Percentiles rank a stretch among this genome's conserved stretches.
Conservation (phyloP, 2,329 filamentous ascomycete species). For the Colletotrichum lupini region DNA sequence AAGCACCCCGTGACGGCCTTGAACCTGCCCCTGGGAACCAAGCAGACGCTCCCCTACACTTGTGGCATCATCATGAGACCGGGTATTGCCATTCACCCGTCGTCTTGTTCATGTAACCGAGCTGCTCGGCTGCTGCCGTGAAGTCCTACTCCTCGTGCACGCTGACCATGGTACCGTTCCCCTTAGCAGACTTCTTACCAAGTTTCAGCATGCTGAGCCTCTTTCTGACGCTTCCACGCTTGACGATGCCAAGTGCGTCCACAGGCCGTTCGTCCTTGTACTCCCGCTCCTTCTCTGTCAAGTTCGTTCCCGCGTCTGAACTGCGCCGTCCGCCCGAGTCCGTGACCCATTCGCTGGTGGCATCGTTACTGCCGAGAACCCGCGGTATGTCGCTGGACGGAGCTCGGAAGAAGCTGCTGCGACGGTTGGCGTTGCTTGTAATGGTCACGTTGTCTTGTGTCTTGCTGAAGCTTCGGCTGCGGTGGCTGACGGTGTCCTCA, state of each 20-base stretch:
- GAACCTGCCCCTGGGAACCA: background rate
- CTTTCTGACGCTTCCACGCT: conserved; percentile 77
- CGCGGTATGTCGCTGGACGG: conserved; percentile 45
- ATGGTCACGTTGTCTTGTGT: conserved; percentile 49
- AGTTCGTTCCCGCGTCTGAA: conserved; percentile 37
- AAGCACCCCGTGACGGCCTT: background rate
- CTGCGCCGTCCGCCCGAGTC: conserved; percentile 43
- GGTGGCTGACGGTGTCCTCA: conserved; percentile 44
- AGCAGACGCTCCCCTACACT: background rate
- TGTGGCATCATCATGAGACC: conserved; percentile 30
- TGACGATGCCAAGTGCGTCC: conserved; percentile 46
- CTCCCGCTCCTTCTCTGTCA: conserved; percentile 39
- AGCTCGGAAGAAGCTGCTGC: conserved; percentile 60
- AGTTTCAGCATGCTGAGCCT: conserved; percentile 82
- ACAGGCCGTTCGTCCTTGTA: conserved; percentile 42
- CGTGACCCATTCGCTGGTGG: conserved; percentile 45
- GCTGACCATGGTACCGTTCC: conserved; percentile 61
- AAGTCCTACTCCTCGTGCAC: conserved; percentile 64
- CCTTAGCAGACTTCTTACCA: conserved; percentile 74
- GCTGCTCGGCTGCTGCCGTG: conserved; percentile 28
- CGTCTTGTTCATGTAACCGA: conserved; percentile 36
- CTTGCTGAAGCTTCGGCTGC: conserved; percentile 39
- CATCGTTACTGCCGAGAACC: conserved; percentile 22
- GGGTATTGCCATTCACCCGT: conserved; percentile 38
- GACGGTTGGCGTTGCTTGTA: conserved; percentile 19